phyloP scores from a whole-genome alignment of 495 filamentous ascomycete species.

The Hypoxylon fragiforme region DNA sequence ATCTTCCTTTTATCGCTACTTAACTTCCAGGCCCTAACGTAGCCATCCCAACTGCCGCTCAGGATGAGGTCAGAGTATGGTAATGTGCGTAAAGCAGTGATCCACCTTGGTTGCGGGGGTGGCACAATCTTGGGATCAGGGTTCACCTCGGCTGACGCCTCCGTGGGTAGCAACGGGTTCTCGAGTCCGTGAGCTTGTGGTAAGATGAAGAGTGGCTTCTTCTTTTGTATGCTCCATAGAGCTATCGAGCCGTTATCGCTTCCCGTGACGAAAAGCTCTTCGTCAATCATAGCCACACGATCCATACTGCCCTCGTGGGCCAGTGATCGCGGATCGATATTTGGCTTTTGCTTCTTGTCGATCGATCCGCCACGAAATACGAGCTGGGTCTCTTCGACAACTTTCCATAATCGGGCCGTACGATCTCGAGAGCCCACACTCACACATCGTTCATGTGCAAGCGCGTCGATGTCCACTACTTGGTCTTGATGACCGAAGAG shows the following conservation, averaged over 20 bases:
- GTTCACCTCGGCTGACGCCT: conserved; percentile 69
- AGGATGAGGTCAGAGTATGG: conserved; percentile 87
- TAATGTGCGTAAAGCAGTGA: conserved; percentile 83
- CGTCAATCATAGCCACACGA: conserved; percentile 83
- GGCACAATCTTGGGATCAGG: conserved; percentile 59
- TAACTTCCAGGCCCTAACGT: conserved; percentile 80
- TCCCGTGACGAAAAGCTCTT: conserved; percentile 88
- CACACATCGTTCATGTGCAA: conserved; percentile 84
- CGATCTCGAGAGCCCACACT: conserved; percentile 86
- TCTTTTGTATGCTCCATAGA: conserved; percentile 91
- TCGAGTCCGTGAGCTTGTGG: conserved; percentile 84
- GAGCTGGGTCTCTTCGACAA: conserved; percentile 90
- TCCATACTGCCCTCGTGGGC: conserved; percentile 85
- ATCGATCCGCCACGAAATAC: conserved; percentile 84
- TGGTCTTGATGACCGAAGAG: conserved; percentile 94
- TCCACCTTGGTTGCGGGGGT: conserved; percentile 75
- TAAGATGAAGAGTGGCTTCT: conserved; percentile 86
- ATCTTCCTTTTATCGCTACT: conserved; percentile 81
- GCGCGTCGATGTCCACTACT: conserved; percentile 78
- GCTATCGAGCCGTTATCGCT: conserved; percentile 84
- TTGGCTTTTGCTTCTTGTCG: conserved; percentile 55
- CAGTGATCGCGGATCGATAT: conserved; percentile 44
- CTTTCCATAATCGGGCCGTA: conserved; percentile 95
- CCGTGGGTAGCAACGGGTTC: conserved; percentile 60
- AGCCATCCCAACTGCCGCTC: conserved; percentile 92